Evolutionary conservation across 192 early-diverging fungal species (phyloP).

Genomic region (Gorgonomyces haynaldii): DNA sequence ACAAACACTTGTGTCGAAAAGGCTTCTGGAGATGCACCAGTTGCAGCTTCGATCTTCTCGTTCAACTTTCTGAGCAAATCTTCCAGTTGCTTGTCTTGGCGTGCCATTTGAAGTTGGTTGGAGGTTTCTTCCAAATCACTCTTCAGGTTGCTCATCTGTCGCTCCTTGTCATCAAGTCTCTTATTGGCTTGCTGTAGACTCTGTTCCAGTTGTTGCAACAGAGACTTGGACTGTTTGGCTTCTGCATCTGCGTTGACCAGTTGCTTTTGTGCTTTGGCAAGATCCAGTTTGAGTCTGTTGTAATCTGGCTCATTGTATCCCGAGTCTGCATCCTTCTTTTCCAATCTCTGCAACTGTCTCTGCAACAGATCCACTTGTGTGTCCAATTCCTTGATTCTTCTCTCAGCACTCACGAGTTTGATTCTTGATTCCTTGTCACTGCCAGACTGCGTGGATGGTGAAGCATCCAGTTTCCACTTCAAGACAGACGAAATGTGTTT

Average conservation of each 20-base stretch:
- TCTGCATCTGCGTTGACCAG: constrained; percentile 13
- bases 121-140: constrained; percentile 33
- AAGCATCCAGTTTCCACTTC: constrained; percentile 7
- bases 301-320: constrained; percentile 8
- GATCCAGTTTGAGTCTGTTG: constrained; percentile 27
- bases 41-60: no score
- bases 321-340: constrained; percentile 10
- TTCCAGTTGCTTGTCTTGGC: background rate
- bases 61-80: constrained; percentile 3
- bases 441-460: constrained; percentile 1
- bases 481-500: constrained; percentile 30
- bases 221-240: constrained; percentile 4
- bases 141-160: constrained; percentile 27
- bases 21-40: no score
- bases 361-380: constrained; percentile 23
- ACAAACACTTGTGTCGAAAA: constrained; percentile 8
- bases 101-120: constrained; percentile 29
- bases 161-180: constrained; percentile 28
- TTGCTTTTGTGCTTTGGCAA: constrained; percentile 24
- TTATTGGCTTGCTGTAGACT: constrained; percentile 25
- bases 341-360: constrained; percentile 20
- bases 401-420: constrained; percentile 26
- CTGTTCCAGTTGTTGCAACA: background rate
- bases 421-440: constrained; percentile 7
- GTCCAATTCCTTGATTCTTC: constrained; percentile 26